These are phyloP conservation scores for Phytophthora podocarpi DNA, from an alignment of 352 stramenopile genomes.

Conservation along the genomic window DNA sequence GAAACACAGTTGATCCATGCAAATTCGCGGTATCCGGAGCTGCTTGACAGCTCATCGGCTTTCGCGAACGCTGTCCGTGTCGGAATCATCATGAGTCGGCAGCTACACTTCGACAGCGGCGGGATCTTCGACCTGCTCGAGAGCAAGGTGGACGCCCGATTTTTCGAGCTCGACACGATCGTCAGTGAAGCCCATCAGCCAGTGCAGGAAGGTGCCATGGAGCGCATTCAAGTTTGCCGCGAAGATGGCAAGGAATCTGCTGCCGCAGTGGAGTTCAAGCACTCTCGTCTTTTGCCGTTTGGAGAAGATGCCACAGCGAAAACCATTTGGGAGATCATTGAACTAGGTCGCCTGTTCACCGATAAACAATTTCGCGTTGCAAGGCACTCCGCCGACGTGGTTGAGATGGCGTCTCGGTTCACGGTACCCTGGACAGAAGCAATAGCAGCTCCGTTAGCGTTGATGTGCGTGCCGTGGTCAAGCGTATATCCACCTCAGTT, in stretches of 20 bases:
- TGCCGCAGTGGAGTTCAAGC: constrained; percentile 13
- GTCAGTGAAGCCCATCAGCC: background rate
- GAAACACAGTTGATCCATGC: constrained; percentile 2
- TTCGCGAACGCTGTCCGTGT: constrained; percentile 10
- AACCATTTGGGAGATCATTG: constrained; percentile 19
- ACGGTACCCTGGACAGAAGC: background rate
- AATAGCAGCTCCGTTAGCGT: background rate
- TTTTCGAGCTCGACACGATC: constrained; percentile 16
- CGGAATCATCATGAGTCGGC: constrained; percentile 6
- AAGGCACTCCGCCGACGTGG: background rate
- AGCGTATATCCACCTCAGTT: constrained; percentile 1
- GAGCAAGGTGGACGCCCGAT: constrained; percentile 2
- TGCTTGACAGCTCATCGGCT: background rate
- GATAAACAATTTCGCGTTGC: background rate
- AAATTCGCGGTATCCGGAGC: background rate
- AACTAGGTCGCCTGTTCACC: background rate
- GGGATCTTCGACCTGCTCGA: constrained; percentile 13
- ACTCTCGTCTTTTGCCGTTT: constrained; percentile 15
- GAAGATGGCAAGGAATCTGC: background rate
- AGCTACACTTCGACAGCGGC: background rate
- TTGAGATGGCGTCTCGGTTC: constrained; percentile 7
- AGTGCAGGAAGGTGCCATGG: background rate
- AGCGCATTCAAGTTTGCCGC: constrained; percentile 14
- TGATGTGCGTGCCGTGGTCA: constrained; percentile 11
- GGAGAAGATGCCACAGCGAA: background rate